Percentiles rank a stretch among this genome's conserved stretches.
Conservation (phyloP, 805 yeast genomes). For the Hanseniaspora thailandica region DNA sequence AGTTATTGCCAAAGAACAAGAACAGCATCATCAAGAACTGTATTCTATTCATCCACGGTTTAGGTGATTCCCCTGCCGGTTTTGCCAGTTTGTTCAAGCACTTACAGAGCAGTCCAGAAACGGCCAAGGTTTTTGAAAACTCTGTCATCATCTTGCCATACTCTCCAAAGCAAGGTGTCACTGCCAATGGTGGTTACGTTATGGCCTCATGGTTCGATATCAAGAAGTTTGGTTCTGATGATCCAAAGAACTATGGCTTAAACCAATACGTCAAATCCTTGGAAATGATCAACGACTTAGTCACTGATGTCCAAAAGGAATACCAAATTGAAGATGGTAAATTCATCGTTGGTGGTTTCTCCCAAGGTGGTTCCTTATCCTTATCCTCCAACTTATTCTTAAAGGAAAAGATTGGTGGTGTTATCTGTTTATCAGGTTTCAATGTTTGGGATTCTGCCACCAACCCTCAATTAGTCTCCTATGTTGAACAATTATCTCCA, state of each 20-base stretch:
- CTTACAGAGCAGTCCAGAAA: conserved; percentile 28
- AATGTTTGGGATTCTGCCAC: conserved; percentile 30
- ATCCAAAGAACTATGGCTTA: conserved; percentile 20
- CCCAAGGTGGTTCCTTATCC: conserved; percentile 83
- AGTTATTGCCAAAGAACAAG: neutral
- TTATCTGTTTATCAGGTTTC: conserved; percentile 69
- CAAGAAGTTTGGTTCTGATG: conserved; percentile 37
- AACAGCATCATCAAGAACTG: conserved; percentile 5
- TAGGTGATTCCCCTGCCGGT: conserved; percentile 84
- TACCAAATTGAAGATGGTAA: conserved; percentile 46
- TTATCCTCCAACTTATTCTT: conserved; percentile 46
- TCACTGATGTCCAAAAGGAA: conserved; percentile 41
- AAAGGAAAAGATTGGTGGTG: conserved; percentile 63
- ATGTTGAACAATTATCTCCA: conserved; percentile 25
- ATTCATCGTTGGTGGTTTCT: conserved; percentile 86
- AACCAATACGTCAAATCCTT: conserved; percentile 42
- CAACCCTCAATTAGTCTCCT: conserved; percentile 13
- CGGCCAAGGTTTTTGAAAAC: conserved; percentile 35
- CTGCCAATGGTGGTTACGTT: conserved; percentile 49
- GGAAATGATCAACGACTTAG: conserved; percentile 34
- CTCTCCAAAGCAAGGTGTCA: conserved; percentile 66
- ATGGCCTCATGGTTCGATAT: conserved; percentile 90
- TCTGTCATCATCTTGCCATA: conserved; percentile 77
- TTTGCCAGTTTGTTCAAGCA: conserved; percentile 74
- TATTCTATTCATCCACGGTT: conserved; percentile 72